Percentiles rank a stretch among this genome's conserved stretches.
Conservation (phyloP, 2,329 filamentous ascomycete species). For the Xylaria digitata region DNA sequence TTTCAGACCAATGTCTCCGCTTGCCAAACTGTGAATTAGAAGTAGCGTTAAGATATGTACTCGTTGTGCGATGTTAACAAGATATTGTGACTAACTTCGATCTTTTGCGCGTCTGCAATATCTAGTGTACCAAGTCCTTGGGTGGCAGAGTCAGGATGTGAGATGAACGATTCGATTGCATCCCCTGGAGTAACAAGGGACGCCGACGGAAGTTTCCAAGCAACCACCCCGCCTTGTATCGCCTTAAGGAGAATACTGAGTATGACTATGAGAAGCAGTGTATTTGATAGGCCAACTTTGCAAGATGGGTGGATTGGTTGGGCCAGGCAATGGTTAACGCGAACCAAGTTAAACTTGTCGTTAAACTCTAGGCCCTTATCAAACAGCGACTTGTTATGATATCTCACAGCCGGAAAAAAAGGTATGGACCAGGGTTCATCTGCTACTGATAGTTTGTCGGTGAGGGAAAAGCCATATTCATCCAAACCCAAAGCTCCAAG, state of each 20-base stretch:
- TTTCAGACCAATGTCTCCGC: not conserved
- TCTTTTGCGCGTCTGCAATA: not conserved
- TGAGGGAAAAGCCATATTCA: not conserved
- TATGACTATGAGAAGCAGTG: slow-evolving; percentile 8
- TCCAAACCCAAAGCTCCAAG: slow-evolving; percentile 7
- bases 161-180: slow-evolving; percentile 25
- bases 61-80: not conserved
- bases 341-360: not conserved
- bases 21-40: not conserved
- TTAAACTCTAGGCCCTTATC: slow-evolving; percentile 1
- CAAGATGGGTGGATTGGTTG: not conserved
- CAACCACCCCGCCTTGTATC: not conserved
- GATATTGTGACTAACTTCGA: slow-evolving; percentile 11
- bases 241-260: slow-evolving; percentile 4
- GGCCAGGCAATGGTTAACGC: slow-evolving; percentile 12
- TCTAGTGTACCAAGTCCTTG: slow-evolving; percentile 2
- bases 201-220: not conserved
- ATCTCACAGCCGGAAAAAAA: slow-evolving; percentile 5
- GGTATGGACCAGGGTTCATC: not conserved
- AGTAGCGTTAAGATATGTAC: not conserved
- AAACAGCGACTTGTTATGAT: not conserved
- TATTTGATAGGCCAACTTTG: slow-evolving; percentile 16
- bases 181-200: slow-evolving; percentile 24
- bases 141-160: not conserved
- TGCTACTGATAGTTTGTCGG: not conserved